Evolutionary conservation across 208 protist species (phyloP).

Genomic region (Acanthamoeba castellanii): DNA sequence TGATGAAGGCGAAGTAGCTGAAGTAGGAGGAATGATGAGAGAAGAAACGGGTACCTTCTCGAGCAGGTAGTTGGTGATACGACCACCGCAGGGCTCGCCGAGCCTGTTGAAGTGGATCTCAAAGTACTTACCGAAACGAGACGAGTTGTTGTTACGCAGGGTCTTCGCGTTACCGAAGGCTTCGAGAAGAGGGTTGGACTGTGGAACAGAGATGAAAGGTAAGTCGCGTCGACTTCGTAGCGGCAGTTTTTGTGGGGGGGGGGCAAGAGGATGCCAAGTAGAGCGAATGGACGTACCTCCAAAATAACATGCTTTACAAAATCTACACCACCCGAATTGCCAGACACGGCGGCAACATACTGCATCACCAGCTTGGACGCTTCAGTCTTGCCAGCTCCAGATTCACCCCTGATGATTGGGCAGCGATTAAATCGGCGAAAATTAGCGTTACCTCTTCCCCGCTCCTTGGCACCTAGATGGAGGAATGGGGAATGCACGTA

Average conservation of each 20-base stretch:
- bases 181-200: constrained; percentile 77
- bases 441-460: no score
- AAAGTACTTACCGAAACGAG: constrained; percentile 88
- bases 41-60: constrained; percentile 40
- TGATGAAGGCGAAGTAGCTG: background rate
- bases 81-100: constrained; percentile 74
- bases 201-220: constrained; percentile 84
- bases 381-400: constrained; percentile 97
- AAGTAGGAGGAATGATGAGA: background rate
- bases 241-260: background rate
- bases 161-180: constrained; percentile 84
- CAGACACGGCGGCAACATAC: constrained; percentile 86
- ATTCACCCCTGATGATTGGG: constrained; percentile 91
- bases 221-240: background rate
- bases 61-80: constrained; percentile 81
- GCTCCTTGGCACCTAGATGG: background rate
- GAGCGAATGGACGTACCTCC: constrained; percentile 35
- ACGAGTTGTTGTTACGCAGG: constrained; percentile 89
- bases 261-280: background rate
- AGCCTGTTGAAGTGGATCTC: constrained; percentile 84
- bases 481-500: background rate
- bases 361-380: constrained; percentile 96
- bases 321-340: constrained; percentile 59
- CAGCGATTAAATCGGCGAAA: background rate
- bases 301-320: constrained; percentile 74